These are phyloP conservation scores for Diaporthe destruens DNA, from an alignment of 2,329 filamentous ascomycete species.

Conservation along the genomic window DNA sequence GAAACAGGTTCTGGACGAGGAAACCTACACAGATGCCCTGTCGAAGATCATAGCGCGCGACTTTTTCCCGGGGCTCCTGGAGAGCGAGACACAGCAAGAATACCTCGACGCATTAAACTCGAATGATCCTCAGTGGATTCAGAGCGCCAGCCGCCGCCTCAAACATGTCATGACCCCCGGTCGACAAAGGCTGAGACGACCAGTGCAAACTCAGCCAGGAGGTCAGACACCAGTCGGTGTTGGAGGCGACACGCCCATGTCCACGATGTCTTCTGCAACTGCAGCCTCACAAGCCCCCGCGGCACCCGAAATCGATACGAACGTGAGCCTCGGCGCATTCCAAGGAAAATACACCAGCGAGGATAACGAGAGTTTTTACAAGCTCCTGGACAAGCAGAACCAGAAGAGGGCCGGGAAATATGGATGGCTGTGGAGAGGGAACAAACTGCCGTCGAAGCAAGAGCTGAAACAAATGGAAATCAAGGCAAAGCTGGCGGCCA, in stretches of 20 bases:
- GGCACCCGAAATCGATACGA: constrained; percentile 73
- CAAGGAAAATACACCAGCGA: constrained; percentile 96
- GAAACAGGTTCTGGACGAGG: constrained; percentile 89
- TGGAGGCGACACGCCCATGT: constrained; percentile 80
- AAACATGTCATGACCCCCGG: constrained; percentile 86
- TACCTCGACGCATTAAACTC: constrained; percentile 93
- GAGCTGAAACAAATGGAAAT: constrained; percentile 77
- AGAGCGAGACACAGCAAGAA: constrained; percentile 89
- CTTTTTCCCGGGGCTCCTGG: constrained; percentile 93
- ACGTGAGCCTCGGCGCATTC: constrained; percentile 85
- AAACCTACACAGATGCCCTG: constrained; percentile 89
- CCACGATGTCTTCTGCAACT: constrained; percentile 57
- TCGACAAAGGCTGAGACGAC: constrained; percentile 51
- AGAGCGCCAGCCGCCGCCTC: constrained; percentile 79
- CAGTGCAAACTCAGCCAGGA: constrained; percentile 33
- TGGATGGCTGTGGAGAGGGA: constrained; percentile 88
- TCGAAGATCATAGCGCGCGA: constrained; percentile 96
- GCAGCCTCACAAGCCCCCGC: constrained; percentile 45
- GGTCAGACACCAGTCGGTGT: constrained; percentile 49
- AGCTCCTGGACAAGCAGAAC: constrained; percentile 91
- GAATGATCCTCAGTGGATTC: constrained; percentile 86
- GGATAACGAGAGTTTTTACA: constrained; percentile 97
- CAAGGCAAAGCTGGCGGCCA: constrained; percentile 64
- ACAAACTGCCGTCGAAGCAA: constrained; percentile 87
- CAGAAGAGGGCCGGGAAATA: constrained; percentile 86